phyloP scores from a whole-genome alignment of 1,139 yeast genomes.

The Blastobotrys niveus region DNA sequence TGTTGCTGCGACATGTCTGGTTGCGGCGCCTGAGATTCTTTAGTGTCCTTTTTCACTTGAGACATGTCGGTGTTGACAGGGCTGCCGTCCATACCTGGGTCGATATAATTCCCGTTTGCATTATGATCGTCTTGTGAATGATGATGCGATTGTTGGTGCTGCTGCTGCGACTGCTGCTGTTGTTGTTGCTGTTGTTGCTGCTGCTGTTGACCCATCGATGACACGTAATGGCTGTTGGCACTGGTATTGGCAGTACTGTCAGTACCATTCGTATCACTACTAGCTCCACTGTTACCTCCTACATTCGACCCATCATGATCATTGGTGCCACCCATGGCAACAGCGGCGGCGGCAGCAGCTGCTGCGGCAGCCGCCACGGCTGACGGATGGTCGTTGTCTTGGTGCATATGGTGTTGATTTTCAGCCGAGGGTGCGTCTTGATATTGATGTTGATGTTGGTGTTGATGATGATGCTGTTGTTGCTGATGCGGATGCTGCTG shows the following conservation, averaged over 20 bases:
- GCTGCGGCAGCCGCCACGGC: conserved; percentile 1
- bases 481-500: conserved; percentile 1
- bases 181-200: not conserved
- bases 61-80: too few relatives aligned
- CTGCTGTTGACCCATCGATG: not conserved
- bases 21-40: not conserved
- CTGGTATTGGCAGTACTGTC: conserved; percentile 3
- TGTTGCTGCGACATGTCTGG: not conserved
- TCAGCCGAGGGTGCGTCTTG: not conserved
- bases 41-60: too few relatives aligned
- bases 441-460: not conserved
- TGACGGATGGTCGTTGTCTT: not conserved
- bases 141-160: not conserved
- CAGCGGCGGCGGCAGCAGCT: conserved; percentile 4
- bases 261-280: not conserved
- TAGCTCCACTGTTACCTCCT: not conserved
- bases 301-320: not conserved
- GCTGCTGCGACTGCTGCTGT: not conserved
- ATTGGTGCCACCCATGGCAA: not conserved
- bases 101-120: not conserved
- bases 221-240: not conserved
- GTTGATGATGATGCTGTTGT: not conserved
- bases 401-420: not conserved
- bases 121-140: not conserved
- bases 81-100: too few relatives aligned